These are phyloP conservation scores for Boletus pseudopeckii DNA, from an alignment of 768 basidiomycete genomes.

Conservation along the genomic window DNA sequence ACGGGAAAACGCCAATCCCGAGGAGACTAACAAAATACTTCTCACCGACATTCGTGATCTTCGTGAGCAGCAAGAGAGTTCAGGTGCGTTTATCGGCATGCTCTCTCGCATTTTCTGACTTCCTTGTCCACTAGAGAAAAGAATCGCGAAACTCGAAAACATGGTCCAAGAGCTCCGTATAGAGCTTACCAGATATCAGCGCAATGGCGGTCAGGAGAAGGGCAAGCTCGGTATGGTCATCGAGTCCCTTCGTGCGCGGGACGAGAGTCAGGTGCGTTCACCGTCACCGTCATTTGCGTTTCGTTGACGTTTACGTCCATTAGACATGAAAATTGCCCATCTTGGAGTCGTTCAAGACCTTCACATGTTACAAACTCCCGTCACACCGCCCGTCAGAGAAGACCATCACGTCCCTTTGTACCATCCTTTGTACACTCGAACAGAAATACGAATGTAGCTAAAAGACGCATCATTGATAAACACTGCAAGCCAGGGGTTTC, in stretches of 20 bases:
- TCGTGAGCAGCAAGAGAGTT: not conserved
- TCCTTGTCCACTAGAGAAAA: not conserved
- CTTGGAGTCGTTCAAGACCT: not conserved
- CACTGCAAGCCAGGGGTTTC: too few relatives aligned
- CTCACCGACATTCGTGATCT: not conserved
- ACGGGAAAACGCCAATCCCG: not conserved
- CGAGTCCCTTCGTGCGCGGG: not conserved
- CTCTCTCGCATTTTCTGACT: not conserved
- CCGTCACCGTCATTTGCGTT: not conserved
- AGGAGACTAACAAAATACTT: constrained; percentile 1
- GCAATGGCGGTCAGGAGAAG: not conserved
- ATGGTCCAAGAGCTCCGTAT: constrained; percentile 1
- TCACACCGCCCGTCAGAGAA: not conserved
- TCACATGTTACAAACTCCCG: not conserved
- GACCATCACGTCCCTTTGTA: not conserved
- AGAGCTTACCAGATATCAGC: not conserved
- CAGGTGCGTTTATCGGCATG: not conserved
- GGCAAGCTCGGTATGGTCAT: not conserved
- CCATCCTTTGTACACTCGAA: not conserved
- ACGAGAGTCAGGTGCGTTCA: not conserved
- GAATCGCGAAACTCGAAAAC: not conserved
- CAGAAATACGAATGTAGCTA: not conserved
- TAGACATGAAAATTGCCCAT: not conserved
- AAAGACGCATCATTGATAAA: too few relatives aligned
- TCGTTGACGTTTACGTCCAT: not conserved